These are phyloP conservation scores for Candida ortonii DNA, from an alignment of 805 yeast species.

Conservation along the genomic window DNA sequence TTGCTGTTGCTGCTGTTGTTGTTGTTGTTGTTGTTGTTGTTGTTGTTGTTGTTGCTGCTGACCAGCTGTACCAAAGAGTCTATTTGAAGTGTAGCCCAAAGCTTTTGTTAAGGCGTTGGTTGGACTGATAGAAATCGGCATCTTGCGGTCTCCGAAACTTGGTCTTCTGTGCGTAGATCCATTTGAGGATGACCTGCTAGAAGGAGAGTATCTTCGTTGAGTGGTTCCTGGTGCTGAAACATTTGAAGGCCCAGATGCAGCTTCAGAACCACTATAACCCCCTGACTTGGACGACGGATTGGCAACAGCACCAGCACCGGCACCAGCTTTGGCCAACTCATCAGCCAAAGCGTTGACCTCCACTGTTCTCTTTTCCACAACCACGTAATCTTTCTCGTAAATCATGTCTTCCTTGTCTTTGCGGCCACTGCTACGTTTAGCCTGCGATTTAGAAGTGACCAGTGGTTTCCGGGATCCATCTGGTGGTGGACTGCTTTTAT, in stretches of 20 bases:
- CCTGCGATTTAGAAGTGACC: not conserved
- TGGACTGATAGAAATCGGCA: conserved; percentile 72
- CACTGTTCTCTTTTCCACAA: conserved; percentile 90
- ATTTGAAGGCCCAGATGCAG: too few species aligned
- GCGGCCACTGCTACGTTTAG: conserved; percentile 7
- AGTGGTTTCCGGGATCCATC: conserved; percentile 19
- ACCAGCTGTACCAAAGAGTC: conserved; percentile 61
- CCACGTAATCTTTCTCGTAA: conserved; percentile 85
- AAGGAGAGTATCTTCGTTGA: conserved; percentile 34
- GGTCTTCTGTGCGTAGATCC: conserved; percentile 54
- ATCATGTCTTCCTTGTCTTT: conserved; percentile 39
- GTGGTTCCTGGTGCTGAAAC: too few species aligned
- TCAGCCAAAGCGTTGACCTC: conserved; percentile 96
- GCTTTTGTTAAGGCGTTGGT: conserved; percentile 89
- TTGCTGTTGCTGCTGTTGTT: conserved; percentile 11
- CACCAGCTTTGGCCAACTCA: conserved; percentile 59
- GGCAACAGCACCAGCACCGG: conserved; percentile 46
- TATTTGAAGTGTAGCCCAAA: conserved; percentile 79
- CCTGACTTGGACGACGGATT: conserved; percentile 18
- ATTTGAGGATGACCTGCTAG: conserved; percentile 46
- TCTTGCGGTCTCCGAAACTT: conserved; percentile 59
- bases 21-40: conserved; percentile 15
- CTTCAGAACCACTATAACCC: conserved; percentile 2
- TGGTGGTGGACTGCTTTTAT: conserved; percentile 44
- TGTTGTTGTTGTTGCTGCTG: conserved; percentile 13